phyloP scores from a whole-genome alignment of 805 yeast genomes.

The Saccharomyces mikatae region DNA sequence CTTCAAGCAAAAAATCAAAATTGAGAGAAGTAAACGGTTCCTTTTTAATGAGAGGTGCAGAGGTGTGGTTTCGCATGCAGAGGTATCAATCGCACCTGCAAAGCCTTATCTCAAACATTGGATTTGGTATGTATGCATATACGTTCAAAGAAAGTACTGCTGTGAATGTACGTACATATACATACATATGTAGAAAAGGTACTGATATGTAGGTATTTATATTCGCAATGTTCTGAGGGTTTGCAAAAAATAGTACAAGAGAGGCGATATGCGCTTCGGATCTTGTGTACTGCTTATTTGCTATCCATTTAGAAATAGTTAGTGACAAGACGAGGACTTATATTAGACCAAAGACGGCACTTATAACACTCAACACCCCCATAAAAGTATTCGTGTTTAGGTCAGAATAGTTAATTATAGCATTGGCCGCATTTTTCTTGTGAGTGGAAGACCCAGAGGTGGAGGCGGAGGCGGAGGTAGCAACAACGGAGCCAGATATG shows the following conservation, averaged over 20 bases:
- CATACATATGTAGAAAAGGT: neutral
- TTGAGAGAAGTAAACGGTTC: neutral
- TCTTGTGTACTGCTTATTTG: conserved; percentile 10
- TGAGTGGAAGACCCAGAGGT: conserved; percentile 37
- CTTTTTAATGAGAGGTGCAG: neutral
- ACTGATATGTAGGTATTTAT: neutral
- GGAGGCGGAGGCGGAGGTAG: conserved; percentile 1
- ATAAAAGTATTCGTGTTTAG: conserved; percentile 51
- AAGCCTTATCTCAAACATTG: neutral
- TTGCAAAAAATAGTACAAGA: neutral
- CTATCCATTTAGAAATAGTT: conserved; percentile 43
- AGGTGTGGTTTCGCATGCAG: neutral
- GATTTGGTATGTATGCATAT: neutral
- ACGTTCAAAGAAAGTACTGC: neutral
- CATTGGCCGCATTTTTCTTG: conserved; percentile 3
- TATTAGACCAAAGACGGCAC: conserved; percentile 63
- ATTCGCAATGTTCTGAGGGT: neutral
- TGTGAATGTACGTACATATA: neutral
- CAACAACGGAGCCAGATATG: conserved; percentile 1
- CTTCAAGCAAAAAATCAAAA: neutral
- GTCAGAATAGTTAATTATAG: conserved; percentile 66
- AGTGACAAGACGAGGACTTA: conserved; percentile 31
- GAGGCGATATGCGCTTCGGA: neutral
- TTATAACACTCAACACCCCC: conserved; percentile 79
- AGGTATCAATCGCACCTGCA: neutral